Conservation (phyloP, 192 early-diverging fungal species). For the Backusella liffmaniae region DNA sequence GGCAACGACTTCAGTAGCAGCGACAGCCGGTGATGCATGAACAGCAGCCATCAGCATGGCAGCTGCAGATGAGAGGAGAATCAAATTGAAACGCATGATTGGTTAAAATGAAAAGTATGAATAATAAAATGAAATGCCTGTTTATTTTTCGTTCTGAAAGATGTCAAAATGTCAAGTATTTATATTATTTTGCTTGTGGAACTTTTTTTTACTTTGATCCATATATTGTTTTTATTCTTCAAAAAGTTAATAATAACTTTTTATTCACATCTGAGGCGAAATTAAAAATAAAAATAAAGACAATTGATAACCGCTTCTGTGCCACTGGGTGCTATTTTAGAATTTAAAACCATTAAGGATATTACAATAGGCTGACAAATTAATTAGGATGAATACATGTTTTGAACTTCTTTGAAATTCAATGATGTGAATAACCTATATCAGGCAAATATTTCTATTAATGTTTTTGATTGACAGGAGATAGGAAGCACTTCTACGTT, state of each 20-base stretch:
- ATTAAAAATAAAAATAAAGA: not conserved
- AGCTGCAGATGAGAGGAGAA: not conserved
- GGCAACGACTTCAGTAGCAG: not conserved
- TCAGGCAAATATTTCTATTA: not conserved
- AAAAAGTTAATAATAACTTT: not conserved
- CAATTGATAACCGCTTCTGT: not conserved
- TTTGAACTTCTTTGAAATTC: not conserved
- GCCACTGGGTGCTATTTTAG: not conserved
- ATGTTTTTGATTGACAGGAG: not conserved
- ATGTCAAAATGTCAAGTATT: not conserved
- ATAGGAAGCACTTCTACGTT: not conserved
- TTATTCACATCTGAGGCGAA: not conserved
- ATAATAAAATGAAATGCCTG: not conserved
- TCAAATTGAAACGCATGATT: not conserved
- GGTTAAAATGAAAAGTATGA: not conserved
- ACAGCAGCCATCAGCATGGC: not conserved
- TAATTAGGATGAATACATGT: not conserved
- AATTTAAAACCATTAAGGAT: not conserved
- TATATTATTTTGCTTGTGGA: not conserved
- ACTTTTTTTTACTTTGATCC: not conserved
- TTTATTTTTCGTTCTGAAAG: not conserved
- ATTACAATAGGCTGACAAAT: not conserved
- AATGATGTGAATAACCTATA: not conserved
- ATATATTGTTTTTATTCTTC: not conserved
- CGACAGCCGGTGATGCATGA: not conserved